Evolutionary conservation across 1,139 yeast species (phyloP).

Genomic region (Blastobotrys arbuscula): DNA sequence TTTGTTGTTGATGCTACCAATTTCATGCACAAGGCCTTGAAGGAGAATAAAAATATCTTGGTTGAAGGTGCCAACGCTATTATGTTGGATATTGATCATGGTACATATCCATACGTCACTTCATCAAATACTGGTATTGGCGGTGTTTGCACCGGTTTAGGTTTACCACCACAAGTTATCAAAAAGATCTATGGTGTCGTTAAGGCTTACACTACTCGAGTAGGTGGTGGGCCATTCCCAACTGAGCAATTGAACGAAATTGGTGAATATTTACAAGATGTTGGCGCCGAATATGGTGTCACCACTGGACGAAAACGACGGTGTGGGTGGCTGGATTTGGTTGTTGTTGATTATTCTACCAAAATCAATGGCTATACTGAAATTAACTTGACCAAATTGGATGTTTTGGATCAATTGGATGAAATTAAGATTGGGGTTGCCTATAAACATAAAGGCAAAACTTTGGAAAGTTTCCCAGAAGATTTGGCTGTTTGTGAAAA

Average conservation of each 20-base stretch:
- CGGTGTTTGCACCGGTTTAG: constrained; percentile 96
- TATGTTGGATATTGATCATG: constrained; percentile 96
- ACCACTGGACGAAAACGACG: constrained; percentile 99
- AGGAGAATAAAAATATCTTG: constrained; percentile 72
- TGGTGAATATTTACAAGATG: constrained; percentile 82
- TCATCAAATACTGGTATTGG: constrained; percentile 96
- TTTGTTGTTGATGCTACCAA: constrained; percentile 90
- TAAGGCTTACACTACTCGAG: constrained; percentile 97
- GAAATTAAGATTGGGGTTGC: constrained; percentile 84
- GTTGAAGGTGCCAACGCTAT: constrained; percentile 98
- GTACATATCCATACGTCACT: constrained; percentile 97
- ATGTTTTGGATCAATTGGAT: constrained; percentile 83
- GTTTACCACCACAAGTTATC: constrained; percentile 82
- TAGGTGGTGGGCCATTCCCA: constrained; percentile 99
- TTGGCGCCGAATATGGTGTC: constrained; percentile 96
- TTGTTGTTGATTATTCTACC: constrained; percentile 85
- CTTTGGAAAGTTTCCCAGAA: constrained; percentile 80
- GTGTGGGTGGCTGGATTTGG: constrained; percentile 99
- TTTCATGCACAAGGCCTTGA: constrained; percentile 81
- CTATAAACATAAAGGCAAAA: constrained; percentile 72
- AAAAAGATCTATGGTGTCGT: constrained; percentile 89
- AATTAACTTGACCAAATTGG: constrained; percentile 90
- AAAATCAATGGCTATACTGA: constrained; percentile 92
- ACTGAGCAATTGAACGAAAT: constrained; percentile 86
- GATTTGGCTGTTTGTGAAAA: constrained; percentile 75